Base-by-base conservation (phyloP, 2,329 filamentous ascomycete species). In the Cladosporium sphaerospermum region DNA sequence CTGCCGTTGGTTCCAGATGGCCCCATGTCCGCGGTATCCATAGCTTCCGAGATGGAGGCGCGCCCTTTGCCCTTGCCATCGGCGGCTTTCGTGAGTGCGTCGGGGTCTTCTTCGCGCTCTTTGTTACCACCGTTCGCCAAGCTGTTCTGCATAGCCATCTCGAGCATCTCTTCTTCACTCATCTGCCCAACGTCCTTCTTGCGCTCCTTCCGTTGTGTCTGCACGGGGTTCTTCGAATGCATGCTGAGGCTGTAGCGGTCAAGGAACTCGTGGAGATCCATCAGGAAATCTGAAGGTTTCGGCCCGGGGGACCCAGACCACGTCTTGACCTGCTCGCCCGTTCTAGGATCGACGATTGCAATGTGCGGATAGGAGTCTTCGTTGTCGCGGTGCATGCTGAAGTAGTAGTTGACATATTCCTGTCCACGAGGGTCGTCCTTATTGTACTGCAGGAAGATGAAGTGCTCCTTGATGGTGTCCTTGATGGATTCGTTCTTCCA, bases 151-250 rank as follows among this genome's bases (percentile, higher is more conserved):
- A 99, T 71, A 0, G 93, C 93, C 80, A 96, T 84, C 69, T 96
- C 87, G 61, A 99, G 75, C 90, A 96, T 95, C 73, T 99, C 91
- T 46, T 97, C 91, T 67, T 99, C 93, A 0, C 89, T 96, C 85
- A 99, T 92, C 37, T 87, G 83, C 54, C 87, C 86, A 2, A 96
- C 81, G 59, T 92, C 88, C 65, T 85, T 85, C 65, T 67, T 69
- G 33, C 62, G 59, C 53, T 89, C 86, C 3, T 84, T 78, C 69
- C 88, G 89, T 51, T 85, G 77, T 67, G 83, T 86, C 19, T 89
- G 86, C 4, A 99, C 89, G 0, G 93, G 93, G 65, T 99, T 99
- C 73, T 95, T 95, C 67, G 86, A 92, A 64, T 89, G 86, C 42
- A 83, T 82, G 31, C 87, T 89, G 47, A 99, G 76, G 66, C 91